These are phyloP conservation scores for Termitomyces sp. DNA, from an alignment of 768 basidiomycete species.

Conservation along the genomic window DNA sequence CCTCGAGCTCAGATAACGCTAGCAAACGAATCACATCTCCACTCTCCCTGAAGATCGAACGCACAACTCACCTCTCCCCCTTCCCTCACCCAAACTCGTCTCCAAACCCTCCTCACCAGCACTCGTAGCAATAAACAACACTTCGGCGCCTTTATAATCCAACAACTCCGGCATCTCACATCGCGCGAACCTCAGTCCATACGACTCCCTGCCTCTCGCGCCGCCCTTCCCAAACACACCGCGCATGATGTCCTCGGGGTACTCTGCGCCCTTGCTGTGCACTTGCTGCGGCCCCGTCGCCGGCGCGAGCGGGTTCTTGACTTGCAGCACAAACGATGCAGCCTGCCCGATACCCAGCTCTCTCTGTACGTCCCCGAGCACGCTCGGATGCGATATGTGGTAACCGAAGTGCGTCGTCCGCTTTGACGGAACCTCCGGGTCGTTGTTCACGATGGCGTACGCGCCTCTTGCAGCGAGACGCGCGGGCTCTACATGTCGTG, in stretches of 20 bases:
- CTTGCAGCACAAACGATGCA: constrained; percentile 45
- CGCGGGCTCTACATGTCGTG: constrained; percentile 45
- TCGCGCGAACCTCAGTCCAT: constrained; percentile 46
- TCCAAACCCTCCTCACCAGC: constrained; percentile 44
- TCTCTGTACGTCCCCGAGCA: constrained; percentile 51
- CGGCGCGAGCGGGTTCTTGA: constrained; percentile 55
- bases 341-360: constrained; percentile 48
- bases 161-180: constrained; percentile 48
- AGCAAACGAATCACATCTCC: not conserved
- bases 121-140: constrained; percentile 50
- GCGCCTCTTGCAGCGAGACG: constrained; percentile 54
- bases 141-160: constrained; percentile 48
- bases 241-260: constrained; percentile 41
- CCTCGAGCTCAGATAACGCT: constrained; percentile 36
- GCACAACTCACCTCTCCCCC: constrained; percentile 40
- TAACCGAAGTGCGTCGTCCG: constrained; percentile 55
- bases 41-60: not conserved
- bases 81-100: constrained; percentile 43
- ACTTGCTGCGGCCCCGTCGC: constrained; percentile 26
- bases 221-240: constrained; percentile 42
- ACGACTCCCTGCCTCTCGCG: constrained; percentile 24
- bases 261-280: constrained; percentile 32
- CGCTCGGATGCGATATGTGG: constrained; percentile 49
- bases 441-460: constrained; percentile 54
- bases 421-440: constrained; percentile 36